These are phyloP conservation scores for Peniophora sp. DNA, from an alignment of 1,284 basidiomycete genomes.

Conservation along the genomic window DNA sequence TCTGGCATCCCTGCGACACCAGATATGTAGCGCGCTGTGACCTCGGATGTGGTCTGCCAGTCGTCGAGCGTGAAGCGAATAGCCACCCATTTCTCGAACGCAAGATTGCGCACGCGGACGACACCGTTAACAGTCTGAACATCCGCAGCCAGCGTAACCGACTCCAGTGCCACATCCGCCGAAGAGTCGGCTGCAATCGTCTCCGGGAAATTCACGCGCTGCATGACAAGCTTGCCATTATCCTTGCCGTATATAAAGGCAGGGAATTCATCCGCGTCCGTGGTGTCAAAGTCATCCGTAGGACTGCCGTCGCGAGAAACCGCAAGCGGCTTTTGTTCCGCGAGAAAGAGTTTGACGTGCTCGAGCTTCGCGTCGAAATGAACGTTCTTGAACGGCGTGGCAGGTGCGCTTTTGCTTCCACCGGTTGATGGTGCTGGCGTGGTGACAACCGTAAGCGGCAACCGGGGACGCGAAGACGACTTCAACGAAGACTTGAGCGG, in stretches of 20 bases:
- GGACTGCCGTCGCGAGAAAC: constrained; percentile 90
- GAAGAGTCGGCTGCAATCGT: constrained; percentile 14
- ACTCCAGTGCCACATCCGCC: constrained; percentile 38
- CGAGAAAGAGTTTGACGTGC: constrained; percentile 87
- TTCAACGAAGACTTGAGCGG: constrained; percentile 90
- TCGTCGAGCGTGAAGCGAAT: constrained; percentile 90
- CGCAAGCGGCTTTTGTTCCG: constrained; percentile 89
- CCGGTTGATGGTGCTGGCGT: constrained; percentile 8
- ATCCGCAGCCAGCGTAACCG: constrained; percentile 54
- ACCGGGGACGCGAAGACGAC: constrained; percentile 6
- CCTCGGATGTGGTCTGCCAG: constrained; percentile 96
- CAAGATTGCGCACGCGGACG: constrained; percentile 78
- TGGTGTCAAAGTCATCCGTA: constrained; percentile 49
- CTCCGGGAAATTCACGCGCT: constrained; percentile 43
- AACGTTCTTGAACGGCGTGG: constrained; percentile 73
- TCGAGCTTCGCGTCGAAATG: constrained; percentile 92
- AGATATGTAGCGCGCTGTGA: constrained; percentile 72
- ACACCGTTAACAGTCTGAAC: constrained; percentile 54
- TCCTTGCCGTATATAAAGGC: constrained; percentile 48
- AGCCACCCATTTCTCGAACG: constrained; percentile 84
- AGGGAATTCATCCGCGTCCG: constrained; percentile 68
- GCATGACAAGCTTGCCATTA: constrained; percentile 38
- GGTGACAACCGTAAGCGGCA: constrained; percentile 37
- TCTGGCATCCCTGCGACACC: constrained; percentile 27
- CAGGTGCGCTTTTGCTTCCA: constrained; percentile 49